Evolutionary conservation across 345 rosid genomes (phyloP).

Genomic region (Ceriops tagal): DNA sequence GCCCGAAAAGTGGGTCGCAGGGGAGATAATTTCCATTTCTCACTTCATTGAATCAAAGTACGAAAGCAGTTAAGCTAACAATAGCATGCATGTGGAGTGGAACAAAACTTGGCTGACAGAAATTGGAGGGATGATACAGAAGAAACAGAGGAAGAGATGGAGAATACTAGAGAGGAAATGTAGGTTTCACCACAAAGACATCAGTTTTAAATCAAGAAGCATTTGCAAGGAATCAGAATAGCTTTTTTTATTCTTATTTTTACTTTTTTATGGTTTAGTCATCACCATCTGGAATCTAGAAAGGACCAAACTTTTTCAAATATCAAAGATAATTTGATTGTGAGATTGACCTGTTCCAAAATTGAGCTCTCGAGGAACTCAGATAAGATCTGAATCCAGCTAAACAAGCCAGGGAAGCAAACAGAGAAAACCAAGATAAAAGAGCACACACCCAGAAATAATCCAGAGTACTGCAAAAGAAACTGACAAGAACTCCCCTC

Average conservation of each 20-base stretch:
- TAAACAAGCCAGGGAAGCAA: slow-evolving; percentile 7
- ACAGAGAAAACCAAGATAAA: slow-evolving; percentile 7
- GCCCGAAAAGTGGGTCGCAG: too few species aligned
- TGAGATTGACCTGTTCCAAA: not conserved
- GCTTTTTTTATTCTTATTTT: slow-evolving; percentile 17
- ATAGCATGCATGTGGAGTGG: not conserved
- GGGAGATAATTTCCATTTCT: slow-evolving; percentile 30
- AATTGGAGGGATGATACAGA: slow-evolving; percentile 16
- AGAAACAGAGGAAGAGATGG: slow-evolving; percentile 18
- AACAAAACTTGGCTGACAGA: not conserved
- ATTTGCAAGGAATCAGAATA: slow-evolving; percentile 61
- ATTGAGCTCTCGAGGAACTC: slow-evolving; percentile 23
- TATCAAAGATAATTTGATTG: slow-evolving; percentile 8
- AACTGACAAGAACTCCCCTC: not conserved
- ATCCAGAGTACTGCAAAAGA: not conserved
- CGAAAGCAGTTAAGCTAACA: not conserved
- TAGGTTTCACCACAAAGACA: slow-evolving; percentile 29
- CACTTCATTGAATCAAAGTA: slow-evolving; percentile 43
- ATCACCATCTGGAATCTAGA: slow-evolving; percentile 46
- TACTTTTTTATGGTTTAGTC: slow-evolving; percentile 14
- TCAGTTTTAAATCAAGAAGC: slow-evolving; percentile 48
- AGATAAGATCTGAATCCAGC: slow-evolving; percentile 32
- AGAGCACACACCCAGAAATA: not conserved
- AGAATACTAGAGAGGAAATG: slow-evolving; percentile 17
- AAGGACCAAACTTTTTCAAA: slow-evolving; percentile 38